Percentiles rank a stretch among this genome's conserved stretches.
Evolutionary conservation across 2,329 filamentous ascomycete genomes (phyloP).

Genomic region (Aspergillus hortae): DNA sequence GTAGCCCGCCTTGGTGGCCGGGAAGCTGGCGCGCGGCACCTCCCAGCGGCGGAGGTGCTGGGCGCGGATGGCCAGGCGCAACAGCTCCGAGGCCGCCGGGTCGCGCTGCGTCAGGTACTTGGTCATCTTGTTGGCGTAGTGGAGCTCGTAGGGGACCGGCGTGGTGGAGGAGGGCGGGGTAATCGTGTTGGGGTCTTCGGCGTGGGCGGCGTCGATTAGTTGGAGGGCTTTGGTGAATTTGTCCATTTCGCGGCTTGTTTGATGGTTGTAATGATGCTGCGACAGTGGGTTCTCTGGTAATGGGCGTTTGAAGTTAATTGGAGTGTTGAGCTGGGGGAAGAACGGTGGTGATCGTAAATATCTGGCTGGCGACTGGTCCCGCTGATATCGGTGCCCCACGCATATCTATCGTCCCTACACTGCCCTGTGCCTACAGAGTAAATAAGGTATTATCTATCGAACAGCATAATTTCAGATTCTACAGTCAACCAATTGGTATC

Average conservation of each 20-base stretch:
- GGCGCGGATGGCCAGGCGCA: constrained; percentile 74
- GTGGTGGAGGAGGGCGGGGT: constrained; percentile 26
- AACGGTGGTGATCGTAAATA: background rate
- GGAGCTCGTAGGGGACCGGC: constrained; percentile 69
- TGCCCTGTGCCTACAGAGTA: background rate
- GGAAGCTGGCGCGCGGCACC: constrained; percentile 68
- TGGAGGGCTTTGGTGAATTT: constrained; percentile 51
- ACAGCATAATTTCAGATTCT: too few relatives aligned
- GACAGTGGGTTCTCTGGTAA: background rate
- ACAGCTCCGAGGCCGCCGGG: constrained; percentile 60
- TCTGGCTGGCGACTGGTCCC: background rate
- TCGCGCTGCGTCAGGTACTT: constrained; percentile 62
- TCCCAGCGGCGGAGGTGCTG: constrained; percentile 88
- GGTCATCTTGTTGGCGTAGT: constrained; percentile 79
- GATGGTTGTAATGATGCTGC: background rate
- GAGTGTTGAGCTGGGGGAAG: background rate
- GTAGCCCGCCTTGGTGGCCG: constrained; percentile 72
- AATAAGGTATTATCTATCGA: background rate
- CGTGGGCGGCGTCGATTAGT: constrained; percentile 71
- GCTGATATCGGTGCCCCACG: background rate
- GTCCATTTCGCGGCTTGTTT: constrained; percentile 19
- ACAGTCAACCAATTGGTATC: background rate
- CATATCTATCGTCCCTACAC: background rate
- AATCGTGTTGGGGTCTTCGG: constrained; percentile 59
- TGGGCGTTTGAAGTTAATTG: background rate